phyloP scores from a whole-genome alignment of 176 grass and related monocot species.

The Raddia guianensis region DNA sequence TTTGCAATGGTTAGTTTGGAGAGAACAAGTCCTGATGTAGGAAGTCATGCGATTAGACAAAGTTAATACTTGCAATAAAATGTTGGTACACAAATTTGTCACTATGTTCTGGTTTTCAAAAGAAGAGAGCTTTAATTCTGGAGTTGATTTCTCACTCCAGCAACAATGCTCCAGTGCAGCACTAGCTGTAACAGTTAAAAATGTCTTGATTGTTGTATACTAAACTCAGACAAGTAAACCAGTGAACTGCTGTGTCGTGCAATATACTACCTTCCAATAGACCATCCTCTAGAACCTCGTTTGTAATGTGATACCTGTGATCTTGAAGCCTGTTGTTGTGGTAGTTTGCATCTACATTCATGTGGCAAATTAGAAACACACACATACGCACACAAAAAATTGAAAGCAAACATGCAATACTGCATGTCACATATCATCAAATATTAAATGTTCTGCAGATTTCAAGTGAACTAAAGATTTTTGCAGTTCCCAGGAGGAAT shows the following conservation, averaged over 20 bases:
- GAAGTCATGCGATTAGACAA: conserved; percentile 23
- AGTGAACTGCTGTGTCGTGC: background rate
- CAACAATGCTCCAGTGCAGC: background rate
- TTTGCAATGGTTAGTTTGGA: background rate
- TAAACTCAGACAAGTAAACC: conserved; percentile 6
- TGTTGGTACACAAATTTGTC: background rate
- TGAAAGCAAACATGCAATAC: background rate
- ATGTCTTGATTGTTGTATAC: background rate
- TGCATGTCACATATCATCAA: conserved; percentile 8
- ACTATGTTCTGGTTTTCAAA: background rate
- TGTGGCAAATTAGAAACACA: background rate
- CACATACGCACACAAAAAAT: background rate
- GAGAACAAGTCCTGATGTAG: background rate
- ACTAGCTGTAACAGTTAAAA: background rate
- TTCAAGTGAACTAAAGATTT: conserved; percentile 46
- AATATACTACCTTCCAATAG: background rate
- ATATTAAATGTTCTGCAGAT: background rate
- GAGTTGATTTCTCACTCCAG: background rate
- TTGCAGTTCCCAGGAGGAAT: conserved; percentile 89
- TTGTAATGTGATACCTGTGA: conserved; percentile 1
- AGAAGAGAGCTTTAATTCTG: background rate
- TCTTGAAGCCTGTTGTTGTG: background rate
- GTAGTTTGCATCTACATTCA: background rate
- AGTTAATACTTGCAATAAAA: background rate
- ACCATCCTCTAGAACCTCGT: background rate